Conservation (phyloP, 192 early-diverging fungal genomes). For the Geranomyces michiganensis region DNA sequence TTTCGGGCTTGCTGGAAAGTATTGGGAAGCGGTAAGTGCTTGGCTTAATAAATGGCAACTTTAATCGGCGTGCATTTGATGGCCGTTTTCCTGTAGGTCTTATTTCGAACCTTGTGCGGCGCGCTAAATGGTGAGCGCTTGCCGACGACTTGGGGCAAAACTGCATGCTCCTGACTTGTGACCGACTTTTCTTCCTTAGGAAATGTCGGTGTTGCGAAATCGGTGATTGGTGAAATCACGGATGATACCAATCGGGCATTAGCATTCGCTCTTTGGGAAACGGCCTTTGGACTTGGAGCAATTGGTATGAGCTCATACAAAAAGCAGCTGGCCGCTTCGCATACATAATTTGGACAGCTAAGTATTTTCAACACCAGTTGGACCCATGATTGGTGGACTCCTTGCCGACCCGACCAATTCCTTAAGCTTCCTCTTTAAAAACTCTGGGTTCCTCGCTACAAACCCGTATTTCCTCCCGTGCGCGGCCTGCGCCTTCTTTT, state of each 20-base stretch:
- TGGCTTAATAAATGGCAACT: background rate
- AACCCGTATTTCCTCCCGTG: slow-evolving; percentile 90
- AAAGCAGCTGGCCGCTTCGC: no score
- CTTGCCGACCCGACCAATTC: slow-evolving; percentile 72
- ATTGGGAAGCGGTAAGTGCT: slow-evolving; percentile 58
- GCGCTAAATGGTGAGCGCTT: slow-evolving; percentile 18
- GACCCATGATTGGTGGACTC: slow-evolving; percentile 80
- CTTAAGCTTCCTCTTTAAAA: slow-evolving; percentile 57
- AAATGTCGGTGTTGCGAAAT: slow-evolving; percentile 75
- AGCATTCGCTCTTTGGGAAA: slow-evolving; percentile 77
- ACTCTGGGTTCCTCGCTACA: slow-evolving; percentile 67
- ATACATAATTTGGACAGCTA: no score
- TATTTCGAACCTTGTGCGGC: slow-evolving; percentile 43
- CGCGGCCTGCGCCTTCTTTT: slow-evolving; percentile 62
- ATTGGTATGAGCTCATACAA: slow-evolving; percentile 17
- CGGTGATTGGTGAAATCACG: slow-evolving; percentile 82
- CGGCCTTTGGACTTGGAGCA: slow-evolving; percentile 68
- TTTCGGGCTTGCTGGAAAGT: slow-evolving; percentile 72
- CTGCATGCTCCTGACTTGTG: background rate
- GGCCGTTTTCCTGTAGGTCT: background rate
- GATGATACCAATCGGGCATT: slow-evolving; percentile 77
- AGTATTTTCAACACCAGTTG: slow-evolving; percentile 30
- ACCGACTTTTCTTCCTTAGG: slow-evolving; percentile 36
- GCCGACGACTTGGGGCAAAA: background rate
- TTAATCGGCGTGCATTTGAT: background rate